Evolutionary conservation across 2,329 filamentous ascomycete genomes (phyloP).

Genomic region (Gliomastix tumulicola): DNA sequence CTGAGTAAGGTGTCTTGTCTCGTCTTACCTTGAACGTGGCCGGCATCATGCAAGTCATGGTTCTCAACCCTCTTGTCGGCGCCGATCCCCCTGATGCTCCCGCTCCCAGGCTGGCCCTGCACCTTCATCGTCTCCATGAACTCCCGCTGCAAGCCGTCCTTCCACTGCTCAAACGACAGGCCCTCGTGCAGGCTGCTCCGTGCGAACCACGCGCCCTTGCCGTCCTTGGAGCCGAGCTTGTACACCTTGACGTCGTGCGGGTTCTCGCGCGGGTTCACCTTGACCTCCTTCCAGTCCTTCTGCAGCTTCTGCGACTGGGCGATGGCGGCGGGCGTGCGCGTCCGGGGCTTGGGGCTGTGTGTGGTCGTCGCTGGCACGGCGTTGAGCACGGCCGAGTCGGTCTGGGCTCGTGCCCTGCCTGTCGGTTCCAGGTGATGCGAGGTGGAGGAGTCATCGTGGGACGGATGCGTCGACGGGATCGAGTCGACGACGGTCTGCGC

Average conservation of each 20-base stretch:
- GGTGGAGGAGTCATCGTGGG: conserved; percentile 26
- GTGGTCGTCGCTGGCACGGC: background rate
- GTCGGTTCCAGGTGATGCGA: conserved; percentile 21
- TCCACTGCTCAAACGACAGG: conserved; percentile 71
- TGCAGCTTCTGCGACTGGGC: conserved; percentile 49
- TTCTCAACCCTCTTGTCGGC: conserved; percentile 70
- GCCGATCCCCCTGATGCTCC: conserved; percentile 77
- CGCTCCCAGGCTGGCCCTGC: conserved; percentile 61
- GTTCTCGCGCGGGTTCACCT: conserved; percentile 64
- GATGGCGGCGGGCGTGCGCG: conserved; percentile 27
- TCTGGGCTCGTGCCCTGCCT: conserved; percentile 19
- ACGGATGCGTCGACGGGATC: conserved; percentile 52
- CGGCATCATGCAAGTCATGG: conserved; percentile 46
- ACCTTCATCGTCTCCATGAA: conserved; percentile 72
- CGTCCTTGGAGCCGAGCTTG: conserved; percentile 72
- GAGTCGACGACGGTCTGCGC: conserved; percentile 70
- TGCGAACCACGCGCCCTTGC: conserved; percentile 85
- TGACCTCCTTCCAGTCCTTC: conserved; percentile 83
- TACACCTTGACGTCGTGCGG: conserved; percentile 71
- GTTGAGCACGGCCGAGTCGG: conserved; percentile 39
- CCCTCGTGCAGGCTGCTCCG: conserved; percentile 76
- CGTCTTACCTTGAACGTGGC: conserved; percentile 60
- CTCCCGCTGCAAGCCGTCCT: conserved; percentile 67
- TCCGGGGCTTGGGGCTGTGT: conserved; percentile 10
- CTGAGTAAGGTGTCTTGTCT: too few species aligned